Evolutionary conservation across 1,284 basidiomycete genomes (phyloP).

Genomic region (Apiotrichum sp.): DNA sequence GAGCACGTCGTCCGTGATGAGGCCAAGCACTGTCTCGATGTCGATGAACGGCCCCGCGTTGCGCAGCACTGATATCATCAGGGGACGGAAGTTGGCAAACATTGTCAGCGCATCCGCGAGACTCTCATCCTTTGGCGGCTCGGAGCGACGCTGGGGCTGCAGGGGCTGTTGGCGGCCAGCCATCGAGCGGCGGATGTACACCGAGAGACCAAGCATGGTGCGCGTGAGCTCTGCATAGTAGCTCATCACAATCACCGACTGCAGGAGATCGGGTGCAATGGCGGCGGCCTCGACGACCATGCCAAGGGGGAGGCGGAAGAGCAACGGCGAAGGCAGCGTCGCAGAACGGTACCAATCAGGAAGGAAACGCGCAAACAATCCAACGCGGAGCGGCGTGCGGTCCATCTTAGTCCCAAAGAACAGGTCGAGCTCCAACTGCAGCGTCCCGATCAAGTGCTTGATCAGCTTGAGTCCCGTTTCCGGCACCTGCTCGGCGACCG

Average conservation of each 20-base stretch:
- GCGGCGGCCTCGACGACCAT: constrained; percentile 81
- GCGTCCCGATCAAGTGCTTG: constrained; percentile 63
- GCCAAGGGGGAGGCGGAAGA: constrained; percentile 79
- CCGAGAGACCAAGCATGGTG: constrained; percentile 66
- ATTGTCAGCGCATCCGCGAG: constrained; percentile 29
- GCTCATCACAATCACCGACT: constrained; percentile 72
- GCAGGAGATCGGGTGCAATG: constrained; percentile 77
- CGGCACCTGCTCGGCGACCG: constrained; percentile 65
- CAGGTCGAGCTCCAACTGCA: constrained; percentile 49
- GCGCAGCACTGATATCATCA: constrained; percentile 46
- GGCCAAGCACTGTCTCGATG: constrained; percentile 30
- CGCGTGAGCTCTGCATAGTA: constrained; percentile 85
- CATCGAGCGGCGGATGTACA: constrained; percentile 41
- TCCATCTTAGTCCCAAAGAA: constrained; percentile 50
- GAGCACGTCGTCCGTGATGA: constrained; percentile 49
- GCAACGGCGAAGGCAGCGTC: constrained; percentile 68
- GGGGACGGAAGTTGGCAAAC: constrained; percentile 32
- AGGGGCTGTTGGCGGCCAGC: constrained; percentile 18
- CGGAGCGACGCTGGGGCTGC: constrained; percentile 45
- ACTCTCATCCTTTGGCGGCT: constrained; percentile 27
- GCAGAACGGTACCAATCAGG: constrained; percentile 79
- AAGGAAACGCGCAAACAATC: constrained; percentile 75
- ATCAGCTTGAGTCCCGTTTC: constrained; percentile 72
- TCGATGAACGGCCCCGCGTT: constrained; percentile 40
- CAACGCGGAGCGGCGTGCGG: constrained; percentile 65